Base-by-base conservation (phyloP, 371 early-diverging fungal genomes). In the Mortierella sp. region DNA sequence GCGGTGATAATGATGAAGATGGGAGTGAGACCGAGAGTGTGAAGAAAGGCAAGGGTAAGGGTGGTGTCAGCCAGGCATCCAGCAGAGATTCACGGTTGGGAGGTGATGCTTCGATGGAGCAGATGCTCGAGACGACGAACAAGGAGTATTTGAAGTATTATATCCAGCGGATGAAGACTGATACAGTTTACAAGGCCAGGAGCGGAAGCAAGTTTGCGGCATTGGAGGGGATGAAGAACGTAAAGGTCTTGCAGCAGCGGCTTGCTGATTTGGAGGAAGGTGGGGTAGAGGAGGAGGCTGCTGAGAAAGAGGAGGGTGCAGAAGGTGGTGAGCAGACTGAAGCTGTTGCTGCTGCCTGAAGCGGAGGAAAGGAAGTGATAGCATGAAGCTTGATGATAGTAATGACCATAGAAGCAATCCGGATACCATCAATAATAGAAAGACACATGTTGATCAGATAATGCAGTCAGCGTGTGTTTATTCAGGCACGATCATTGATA, bases 201-300 rank as follows among this genome's bases (percentile, higher is more conserved):
- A 71, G 54, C 38, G 86, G 86, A 55, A 77, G 70, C 52, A 86
- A 86, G 78, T 63, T 82, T 72, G 86, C 80, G 16, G 86, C 86
- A 1, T 65, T 86, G n/a, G 78, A 86, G 71, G 80, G 82, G 3
- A 86, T 86, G 86, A 86, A 86, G 82, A 77, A 71, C 16, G 86
- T 86, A 42, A 86, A 86, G 71, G 31, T 71, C 38, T 60, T 86
- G 24, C 86, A 86, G 26, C 80, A 76, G 52, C 80, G 82, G 19
- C 71, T 86, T 38, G 71, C 57, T 14, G 76, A 80, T 48, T 47
- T 86, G 16, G 82, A 82, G 72, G 72, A 77, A 2, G 63, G 63
- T 16, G 48, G 4, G 0, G 21, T 48, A 34, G 50, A 28, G 28
- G 76, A 71, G 38, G 76, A 82, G 7, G 65, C 34, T 16, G 77